Base-by-base conservation (phyloP, 139 green algal genomes). In the Nannochloris sp. region DNA sequence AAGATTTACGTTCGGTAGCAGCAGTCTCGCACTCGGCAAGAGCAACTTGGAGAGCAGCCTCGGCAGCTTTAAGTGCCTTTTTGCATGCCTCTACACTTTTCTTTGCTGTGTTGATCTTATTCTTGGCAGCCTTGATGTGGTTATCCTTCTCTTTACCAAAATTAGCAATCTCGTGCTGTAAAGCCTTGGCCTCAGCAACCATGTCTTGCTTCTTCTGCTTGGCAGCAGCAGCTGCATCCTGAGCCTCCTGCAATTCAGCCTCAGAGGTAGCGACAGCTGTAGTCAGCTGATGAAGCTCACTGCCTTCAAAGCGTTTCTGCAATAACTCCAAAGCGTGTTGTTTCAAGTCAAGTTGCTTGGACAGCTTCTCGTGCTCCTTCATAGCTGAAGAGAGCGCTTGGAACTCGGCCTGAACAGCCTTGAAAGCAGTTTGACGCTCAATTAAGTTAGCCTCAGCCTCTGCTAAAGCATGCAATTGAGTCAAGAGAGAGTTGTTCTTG, bases 101-200 rank as follows among this genome's bases (percentile, higher is more conserved):
- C 77, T 92, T 91, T 45, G 87, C 83, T 3, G 71, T 69, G 59
- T 90, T 89, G 10, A 95, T 39, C 76, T 89, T 90, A 14, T 75
- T 73, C 65, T 90, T 70, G 12, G 85, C 83, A 0, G 67, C 75
- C 61, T 92, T 90, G 46, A 91, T 67, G 36, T 64, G 74, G 34
- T 78, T 70, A 23, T 85, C 85, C 7, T 74, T 77, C 39, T 95
- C 85, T 68, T 88, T 86, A 7, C 64, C 77, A 73, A 96, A 90
- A 53, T 88, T 81, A 46, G 74, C 73, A 12, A 96, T 91, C 63
- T 94, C 76, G 23, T 76, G 67, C 65, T 95, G 80, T 59, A 96
- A 72, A 13, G 47, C 36, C 79, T 89, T 73, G n/a, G 84, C 85
- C 10, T 82, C 62, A 12, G 74, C 81, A 45, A 76, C 64, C 65